These are phyloP conservation scores for Trichothecium sympodiale DNA, from an alignment of 2,329 filamentous ascomycete genomes.

Conservation along the genomic window DNA sequence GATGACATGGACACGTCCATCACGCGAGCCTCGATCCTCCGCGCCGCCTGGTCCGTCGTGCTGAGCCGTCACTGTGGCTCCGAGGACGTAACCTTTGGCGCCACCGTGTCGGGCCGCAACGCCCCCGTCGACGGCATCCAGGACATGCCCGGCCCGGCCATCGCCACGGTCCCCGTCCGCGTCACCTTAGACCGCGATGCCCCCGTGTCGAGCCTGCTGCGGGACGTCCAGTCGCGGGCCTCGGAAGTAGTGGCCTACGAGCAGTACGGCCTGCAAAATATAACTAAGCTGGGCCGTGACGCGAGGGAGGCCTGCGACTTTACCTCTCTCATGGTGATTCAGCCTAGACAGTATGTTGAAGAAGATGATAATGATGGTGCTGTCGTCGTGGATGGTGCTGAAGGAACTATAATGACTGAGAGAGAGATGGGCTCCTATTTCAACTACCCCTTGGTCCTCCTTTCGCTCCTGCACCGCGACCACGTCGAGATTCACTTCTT, in stretches of 20 bases:
- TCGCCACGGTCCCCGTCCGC: constrained; percentile 9
- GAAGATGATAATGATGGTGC: not conserved
- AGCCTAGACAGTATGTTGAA: not conserved
- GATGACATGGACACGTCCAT: not conserved
- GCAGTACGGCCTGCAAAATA: constrained; percentile 11
- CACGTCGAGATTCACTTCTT: constrained; percentile 1
- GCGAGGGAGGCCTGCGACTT: constrained; percentile 2
- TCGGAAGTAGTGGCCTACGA: constrained; percentile 12
- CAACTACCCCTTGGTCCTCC: not conserved
- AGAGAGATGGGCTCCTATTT: constrained; percentile 14
- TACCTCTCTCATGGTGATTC: not conserved
- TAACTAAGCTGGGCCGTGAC: constrained; percentile 6
- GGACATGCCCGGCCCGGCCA: constrained; percentile 5
- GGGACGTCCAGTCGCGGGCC: constrained; percentile 7
- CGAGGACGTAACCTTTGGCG: constrained; percentile 7
- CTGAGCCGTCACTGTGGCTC: constrained; percentile 1
- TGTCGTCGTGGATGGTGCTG: not conserved
- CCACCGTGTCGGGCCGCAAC: constrained; percentile 8
- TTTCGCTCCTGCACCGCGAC: not conserved
- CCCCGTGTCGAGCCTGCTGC: constrained; percentile 6
- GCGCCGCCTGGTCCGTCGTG: constrained; percentile 11
- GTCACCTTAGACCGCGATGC: constrained; percentile 4
- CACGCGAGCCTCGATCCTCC: constrained; percentile 7
- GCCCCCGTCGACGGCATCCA: constrained; percentile 6
- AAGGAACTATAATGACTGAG: constrained; percentile 12